These are phyloP conservation scores for Oldenlandia corymbosa DNA, from an alignment of 257 asterid genomes.

Conservation along the genomic window DNA sequence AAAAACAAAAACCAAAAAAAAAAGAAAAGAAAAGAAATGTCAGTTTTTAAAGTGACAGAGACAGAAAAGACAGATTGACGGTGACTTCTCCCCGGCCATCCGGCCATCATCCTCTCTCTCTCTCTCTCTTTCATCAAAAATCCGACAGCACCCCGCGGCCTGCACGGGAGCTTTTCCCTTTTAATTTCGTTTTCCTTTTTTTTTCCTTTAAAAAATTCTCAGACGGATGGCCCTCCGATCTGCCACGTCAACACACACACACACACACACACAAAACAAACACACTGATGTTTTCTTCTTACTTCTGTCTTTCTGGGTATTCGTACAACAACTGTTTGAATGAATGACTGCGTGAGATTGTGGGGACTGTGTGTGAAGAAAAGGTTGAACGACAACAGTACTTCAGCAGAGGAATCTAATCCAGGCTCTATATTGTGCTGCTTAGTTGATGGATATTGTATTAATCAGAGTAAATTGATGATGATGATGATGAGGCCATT, in stretches of 20 bases:
- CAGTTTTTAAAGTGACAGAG: conserved; percentile 23
- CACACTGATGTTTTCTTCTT: too few relatives aligned
- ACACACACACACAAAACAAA: conserved; percentile 12
- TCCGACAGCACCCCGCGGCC: conserved; percentile 53
- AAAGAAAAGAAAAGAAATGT: too few relatives aligned
- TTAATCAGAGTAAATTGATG: too few relatives aligned
- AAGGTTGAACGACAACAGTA: too few relatives aligned
- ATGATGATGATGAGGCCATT: too few relatives aligned
- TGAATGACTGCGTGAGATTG: too few relatives aligned
- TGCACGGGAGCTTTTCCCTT: conserved; percentile 49
- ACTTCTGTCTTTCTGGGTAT: too few relatives aligned
- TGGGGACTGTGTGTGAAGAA: too few relatives aligned
- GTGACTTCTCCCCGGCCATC: not conserved
- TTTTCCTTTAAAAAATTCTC: not conserved
- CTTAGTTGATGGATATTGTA: too few relatives aligned
- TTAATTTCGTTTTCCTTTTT: too few relatives aligned
- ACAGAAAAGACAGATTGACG: conserved; percentile 22
- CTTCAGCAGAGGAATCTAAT: conserved; percentile 24
- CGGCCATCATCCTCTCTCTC: not conserved
- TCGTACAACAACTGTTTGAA: too few relatives aligned
- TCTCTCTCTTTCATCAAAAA: not conserved
- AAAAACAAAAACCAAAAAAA: too few relatives aligned
- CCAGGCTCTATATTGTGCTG: conserved; percentile 9
- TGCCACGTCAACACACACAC: conserved; percentile 13
- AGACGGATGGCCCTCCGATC: not conserved